A percentile compares a stretch with the other conserved stretches of the same genome.
Conservation (phyloP, 192 early-diverging fungal species). For the Podila horticola region DNA sequence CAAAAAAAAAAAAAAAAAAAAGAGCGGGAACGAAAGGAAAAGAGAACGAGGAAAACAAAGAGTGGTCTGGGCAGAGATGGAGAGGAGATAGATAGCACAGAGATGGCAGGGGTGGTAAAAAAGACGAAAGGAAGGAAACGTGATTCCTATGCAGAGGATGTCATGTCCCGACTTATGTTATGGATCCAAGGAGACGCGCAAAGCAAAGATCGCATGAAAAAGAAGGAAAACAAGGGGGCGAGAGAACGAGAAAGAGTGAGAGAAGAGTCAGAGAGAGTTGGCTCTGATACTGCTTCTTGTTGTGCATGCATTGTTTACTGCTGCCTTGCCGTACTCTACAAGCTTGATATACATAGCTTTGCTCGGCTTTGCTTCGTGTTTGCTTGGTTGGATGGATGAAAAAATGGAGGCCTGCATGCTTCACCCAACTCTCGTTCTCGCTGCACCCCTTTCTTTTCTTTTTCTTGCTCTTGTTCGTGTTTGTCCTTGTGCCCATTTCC, state of each 20-base stretch:
- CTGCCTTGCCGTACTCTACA: neutral
- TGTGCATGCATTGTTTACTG: no score
- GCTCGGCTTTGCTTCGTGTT: neutral
- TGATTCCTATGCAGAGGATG: no score
- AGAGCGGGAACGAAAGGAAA: conserved; percentile 4
- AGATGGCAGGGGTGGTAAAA: no score
- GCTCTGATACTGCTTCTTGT: conserved; percentile 3
- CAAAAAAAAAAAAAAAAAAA: neutral
- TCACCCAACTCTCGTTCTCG: neutral
- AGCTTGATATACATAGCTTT: neutral
- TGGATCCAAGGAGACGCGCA: no score
- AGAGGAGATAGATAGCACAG: no score
- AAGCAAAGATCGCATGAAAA: no score
- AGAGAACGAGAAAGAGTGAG: neutral
- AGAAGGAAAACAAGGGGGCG: neutral
- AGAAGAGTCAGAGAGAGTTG: conserved; percentile 4
- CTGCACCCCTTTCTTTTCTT: neutral
- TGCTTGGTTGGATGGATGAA: no score
- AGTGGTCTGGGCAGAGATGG: no score
- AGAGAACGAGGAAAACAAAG: no score
- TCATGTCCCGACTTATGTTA: no score
- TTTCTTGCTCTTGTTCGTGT: neutral
- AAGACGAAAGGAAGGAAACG: no score
- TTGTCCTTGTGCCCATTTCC: neutral
- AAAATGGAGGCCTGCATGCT: no score